Conservation (phyloP, 139 green algal genomes). For the Chlamydomonas sphaeroides region DNA sequence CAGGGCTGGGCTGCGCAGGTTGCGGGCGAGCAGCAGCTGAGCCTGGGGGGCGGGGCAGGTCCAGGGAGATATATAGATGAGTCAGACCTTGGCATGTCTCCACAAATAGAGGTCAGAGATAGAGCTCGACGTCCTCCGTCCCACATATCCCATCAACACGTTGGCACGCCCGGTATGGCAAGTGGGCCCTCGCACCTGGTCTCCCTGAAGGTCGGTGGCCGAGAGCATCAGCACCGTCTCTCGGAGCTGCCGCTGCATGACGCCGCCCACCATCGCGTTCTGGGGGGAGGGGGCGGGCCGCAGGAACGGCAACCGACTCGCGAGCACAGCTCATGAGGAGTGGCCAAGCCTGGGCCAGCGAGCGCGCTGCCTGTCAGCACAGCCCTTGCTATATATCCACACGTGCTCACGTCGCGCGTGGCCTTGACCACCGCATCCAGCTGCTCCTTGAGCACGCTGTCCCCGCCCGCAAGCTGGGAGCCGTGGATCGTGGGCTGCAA, state of each 20-base stretch:
- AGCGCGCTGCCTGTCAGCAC: no score
- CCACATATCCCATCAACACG: no score
- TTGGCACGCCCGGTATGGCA: no score
- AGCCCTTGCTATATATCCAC: no score
- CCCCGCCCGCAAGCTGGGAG: not conserved
- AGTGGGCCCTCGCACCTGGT: not conserved
- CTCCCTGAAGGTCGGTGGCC: not conserved
- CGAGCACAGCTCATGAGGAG: no score
- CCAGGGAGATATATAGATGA: no score
- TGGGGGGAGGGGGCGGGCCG: no score
- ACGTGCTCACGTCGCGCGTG: not conserved
- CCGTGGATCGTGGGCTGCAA: conserved; percentile 22
- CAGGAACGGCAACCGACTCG: no score
- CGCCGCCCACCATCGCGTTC: not conserved
- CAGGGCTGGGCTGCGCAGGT: not conserved
- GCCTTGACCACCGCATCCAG: not conserved
- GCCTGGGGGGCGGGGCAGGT: not conserved
- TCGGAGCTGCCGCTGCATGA: not conserved
- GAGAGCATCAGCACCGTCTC: not conserved
- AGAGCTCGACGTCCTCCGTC: no score
- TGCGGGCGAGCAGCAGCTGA: not conserved
- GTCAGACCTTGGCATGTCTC: no score
- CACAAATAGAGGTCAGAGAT: no score
- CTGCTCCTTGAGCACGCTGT: not conserved
- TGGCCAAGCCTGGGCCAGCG: no score